Evolutionary conservation across 805 yeast species (phyloP).

Genomic region (Ogataea thermomethanolica): DNA sequence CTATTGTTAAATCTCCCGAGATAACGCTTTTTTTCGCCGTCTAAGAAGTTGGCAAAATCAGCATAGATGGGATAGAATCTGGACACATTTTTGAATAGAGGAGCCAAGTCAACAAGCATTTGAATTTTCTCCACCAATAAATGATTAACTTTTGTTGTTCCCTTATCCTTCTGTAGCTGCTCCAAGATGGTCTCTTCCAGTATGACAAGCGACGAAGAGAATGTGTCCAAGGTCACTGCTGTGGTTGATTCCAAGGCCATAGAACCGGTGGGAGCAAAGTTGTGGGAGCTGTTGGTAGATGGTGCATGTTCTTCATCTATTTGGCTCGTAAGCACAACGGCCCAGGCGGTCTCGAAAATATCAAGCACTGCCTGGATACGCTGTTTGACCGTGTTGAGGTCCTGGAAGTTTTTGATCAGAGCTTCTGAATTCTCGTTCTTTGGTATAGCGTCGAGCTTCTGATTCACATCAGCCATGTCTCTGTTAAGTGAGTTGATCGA

Average conservation of each 20-base stretch:
- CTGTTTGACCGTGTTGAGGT: constrained; percentile 42
- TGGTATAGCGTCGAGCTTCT: constrained; percentile 20
- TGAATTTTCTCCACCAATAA: constrained; percentile 43
- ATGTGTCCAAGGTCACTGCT: constrained; percentile 25
- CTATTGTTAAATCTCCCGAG: constrained; percentile 15
- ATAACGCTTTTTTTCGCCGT: constrained; percentile 34
- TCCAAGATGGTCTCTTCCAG: constrained; percentile 44
- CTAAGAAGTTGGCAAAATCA: constrained; percentile 44
- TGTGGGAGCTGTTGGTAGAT: neutral
- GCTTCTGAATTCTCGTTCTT: constrained; percentile 11
- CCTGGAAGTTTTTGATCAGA: constrained; percentile 38
- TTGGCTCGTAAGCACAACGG: constrained; percentile 35
- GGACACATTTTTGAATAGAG: constrained; percentile 50
- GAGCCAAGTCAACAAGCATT: constrained; percentile 45
- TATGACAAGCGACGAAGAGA: constrained; percentile 39
- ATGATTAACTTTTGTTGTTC: constrained; percentile 28
- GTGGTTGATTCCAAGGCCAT: constrained; percentile 2
- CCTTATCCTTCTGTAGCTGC: constrained; percentile 35
- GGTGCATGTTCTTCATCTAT: constrained; percentile 15
- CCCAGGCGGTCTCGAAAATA: constrained; percentile 43
- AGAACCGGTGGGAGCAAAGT: constrained; percentile 15
- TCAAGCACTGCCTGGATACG: constrained; percentile 45
- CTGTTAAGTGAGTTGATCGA: constrained; percentile 54
- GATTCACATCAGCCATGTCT: constrained; percentile 38
- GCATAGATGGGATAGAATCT: constrained; percentile 48